phyloP scores from a whole-genome alignment of 2,329 filamentous ascomycete species.

The Neocucurbitaria cava region DNA sequence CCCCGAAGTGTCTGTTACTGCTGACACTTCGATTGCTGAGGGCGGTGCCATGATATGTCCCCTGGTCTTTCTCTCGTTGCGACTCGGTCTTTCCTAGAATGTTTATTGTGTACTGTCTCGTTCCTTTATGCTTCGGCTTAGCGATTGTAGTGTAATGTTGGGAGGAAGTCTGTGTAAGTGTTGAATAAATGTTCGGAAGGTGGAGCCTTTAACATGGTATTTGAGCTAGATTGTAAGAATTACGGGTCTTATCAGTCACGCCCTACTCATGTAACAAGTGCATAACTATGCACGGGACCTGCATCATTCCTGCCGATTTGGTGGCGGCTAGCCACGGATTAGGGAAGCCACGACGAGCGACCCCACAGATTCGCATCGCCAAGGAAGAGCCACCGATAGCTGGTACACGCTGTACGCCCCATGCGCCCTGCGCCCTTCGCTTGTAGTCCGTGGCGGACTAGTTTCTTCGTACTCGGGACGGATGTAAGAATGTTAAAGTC shows the following conservation, averaged over 20 bases:
- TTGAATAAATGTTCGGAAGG: not conserved
- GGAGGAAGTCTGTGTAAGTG: not conserved
- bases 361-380: slow-evolving; percentile 16
- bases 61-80: not conserved
- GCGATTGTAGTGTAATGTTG: not conserved
- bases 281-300: slow-evolving; percentile 21
- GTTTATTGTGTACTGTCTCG: too few species aligned
- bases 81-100: not conserved
- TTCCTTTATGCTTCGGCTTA: not conserved
- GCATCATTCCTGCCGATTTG: slow-evolving; percentile 26
- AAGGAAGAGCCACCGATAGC: slow-evolving; percentile 5
- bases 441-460: slow-evolving; percentile 12
- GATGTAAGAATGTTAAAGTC: not conserved
- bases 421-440: slow-evolving; percentile 19
- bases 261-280: slow-evolving; percentile 34
- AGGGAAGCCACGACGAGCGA: slow-evolving; percentile 29
- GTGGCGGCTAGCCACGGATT: slow-evolving; percentile 45
- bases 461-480: not conserved
- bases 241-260: slow-evolving; percentile 17
- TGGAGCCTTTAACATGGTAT: slow-evolving; percentile 4
- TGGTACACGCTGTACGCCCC: not conserved
- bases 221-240: not conserved
- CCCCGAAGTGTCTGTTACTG: slow-evolving; percentile 56
- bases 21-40: slow-evolving; percentile 51
- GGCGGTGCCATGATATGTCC: slow-evolving; percentile 38